Conservation (phyloP, 1,139 yeast species). For the Komagataea norvegica region DNA sequence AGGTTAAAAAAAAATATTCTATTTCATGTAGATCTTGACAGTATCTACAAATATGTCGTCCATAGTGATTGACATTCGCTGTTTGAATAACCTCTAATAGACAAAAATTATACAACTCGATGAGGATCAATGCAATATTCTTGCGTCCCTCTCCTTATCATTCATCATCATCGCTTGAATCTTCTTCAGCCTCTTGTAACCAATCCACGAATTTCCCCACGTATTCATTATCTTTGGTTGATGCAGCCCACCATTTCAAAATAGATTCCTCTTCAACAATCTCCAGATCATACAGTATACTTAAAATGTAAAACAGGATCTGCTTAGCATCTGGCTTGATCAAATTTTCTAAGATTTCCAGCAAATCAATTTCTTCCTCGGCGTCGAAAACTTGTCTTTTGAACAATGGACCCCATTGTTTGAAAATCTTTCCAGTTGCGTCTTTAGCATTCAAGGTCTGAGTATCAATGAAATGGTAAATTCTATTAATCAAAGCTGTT, state of each 20-base stretch:
- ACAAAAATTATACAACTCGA: too few relatives aligned
- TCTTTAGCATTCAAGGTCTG: slow-evolving; percentile 70
- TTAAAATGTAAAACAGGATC: slow-evolving; percentile 54
- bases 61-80: too few relatives aligned
- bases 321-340: slow-evolving; percentile 28
- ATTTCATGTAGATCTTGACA: too few relatives aligned
- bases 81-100: too few relatives aligned
- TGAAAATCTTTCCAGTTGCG: slow-evolving; percentile 71
- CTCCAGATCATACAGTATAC: slow-evolving; percentile 72
- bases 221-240: slow-evolving; percentile 40
- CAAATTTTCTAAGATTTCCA: slow-evolving; percentile 51
- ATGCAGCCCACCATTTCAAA: slow-evolving; percentile 71
- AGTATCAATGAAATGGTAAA: slow-evolving; percentile 67
- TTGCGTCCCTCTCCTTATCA: too few relatives aligned
- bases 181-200: slow-evolving; percentile 87
- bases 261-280: slow-evolving; percentile 78
- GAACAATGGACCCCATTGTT: slow-evolving; percentile 75
- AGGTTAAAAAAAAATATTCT: too few relatives aligned
- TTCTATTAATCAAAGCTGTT: slow-evolving; percentile 63
- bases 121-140: too few relatives aligned
- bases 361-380: slow-evolving; percentile 72
- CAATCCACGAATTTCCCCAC: slow-evolving; percentile 76
- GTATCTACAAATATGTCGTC: too few relatives aligned
- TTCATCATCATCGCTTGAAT: slow-evolving; percentile 41
- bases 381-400: slow-evolving; percentile 76